Conservation (phyloP, 2,329 filamentous ascomycete species). For the Cadophora gregata region DNA sequence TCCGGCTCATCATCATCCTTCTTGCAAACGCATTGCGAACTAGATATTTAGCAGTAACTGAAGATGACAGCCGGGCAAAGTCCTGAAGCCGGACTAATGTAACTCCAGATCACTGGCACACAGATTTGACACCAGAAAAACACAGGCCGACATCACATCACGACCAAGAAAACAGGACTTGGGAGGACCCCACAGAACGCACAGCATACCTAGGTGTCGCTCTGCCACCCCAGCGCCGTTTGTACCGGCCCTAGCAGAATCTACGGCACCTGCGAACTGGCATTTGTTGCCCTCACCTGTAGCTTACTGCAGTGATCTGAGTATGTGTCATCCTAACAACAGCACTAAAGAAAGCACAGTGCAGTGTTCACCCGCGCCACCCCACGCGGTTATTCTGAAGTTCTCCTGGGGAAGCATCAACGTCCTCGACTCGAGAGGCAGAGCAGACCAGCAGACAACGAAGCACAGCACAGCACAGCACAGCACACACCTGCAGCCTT, state of each 20-base stretch:
- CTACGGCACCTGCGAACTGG: background rate
- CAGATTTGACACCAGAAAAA: background rate
- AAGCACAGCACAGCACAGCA: background rate
- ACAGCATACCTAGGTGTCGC: conserved; percentile 13
- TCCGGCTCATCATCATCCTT: conserved; percentile 11
- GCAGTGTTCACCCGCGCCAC: background rate
- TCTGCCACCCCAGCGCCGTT: conserved; percentile 1
- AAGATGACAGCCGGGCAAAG: background rate
- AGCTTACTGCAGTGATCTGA: background rate
- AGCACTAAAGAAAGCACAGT: background rate
- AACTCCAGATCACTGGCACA: conserved; percentile 4
- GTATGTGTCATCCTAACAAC: conserved; percentile 1
- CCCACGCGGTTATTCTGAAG: background rate
- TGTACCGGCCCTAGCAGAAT: conserved; percentile 14
- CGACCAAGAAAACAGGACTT: background rate
- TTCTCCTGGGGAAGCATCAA: background rate
- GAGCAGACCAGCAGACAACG: background rate
- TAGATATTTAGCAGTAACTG: background rate
- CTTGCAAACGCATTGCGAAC: background rate
- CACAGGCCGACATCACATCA: background rate
- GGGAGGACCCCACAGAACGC: conserved; percentile 10
- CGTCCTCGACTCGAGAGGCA: background rate
- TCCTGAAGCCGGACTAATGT: background rate
- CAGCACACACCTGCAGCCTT: background rate
- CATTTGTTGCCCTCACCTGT: background rate